Conservation (phyloP, 768 basidiomycete species). For the Calocera viscosa region DNA sequence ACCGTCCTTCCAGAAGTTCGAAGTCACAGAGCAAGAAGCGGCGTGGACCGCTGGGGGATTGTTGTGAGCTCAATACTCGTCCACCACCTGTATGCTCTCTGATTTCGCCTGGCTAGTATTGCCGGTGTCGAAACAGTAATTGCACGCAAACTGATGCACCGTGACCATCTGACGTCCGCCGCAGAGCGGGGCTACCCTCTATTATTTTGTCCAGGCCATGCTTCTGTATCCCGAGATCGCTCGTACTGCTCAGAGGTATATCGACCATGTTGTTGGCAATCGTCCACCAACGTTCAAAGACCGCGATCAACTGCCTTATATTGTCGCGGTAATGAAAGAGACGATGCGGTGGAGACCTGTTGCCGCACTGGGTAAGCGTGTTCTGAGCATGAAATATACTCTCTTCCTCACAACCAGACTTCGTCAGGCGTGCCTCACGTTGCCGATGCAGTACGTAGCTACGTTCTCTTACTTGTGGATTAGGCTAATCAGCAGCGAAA, state of each 20-base stretch:
- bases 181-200: background rate
- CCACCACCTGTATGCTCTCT: background rate
- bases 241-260: background rate
- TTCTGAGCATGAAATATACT: background rate
- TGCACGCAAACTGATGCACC: background rate
- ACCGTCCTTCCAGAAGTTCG: background rate
- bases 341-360: background rate
- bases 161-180: background rate
- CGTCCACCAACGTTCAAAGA: background rate
- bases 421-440: background rate
- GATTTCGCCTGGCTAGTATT: background rate
- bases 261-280: background rate
- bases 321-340: background rate
- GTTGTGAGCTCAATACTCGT: background rate
- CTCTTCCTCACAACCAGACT: no score
- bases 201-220: background rate
- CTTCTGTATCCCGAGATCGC: background rate
- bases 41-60: background rate
- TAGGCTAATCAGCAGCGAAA: background rate
- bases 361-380: background rate
- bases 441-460: background rate
- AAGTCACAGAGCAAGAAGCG: background rate
- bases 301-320: background rate
- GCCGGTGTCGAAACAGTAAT: constrained; percentile 1
- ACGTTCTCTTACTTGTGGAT: no score